These are phyloP conservation scores for Camptophora hylomeconis DNA, from an alignment of 2,329 filamentous ascomycete species.

Conservation along the genomic window DNA sequence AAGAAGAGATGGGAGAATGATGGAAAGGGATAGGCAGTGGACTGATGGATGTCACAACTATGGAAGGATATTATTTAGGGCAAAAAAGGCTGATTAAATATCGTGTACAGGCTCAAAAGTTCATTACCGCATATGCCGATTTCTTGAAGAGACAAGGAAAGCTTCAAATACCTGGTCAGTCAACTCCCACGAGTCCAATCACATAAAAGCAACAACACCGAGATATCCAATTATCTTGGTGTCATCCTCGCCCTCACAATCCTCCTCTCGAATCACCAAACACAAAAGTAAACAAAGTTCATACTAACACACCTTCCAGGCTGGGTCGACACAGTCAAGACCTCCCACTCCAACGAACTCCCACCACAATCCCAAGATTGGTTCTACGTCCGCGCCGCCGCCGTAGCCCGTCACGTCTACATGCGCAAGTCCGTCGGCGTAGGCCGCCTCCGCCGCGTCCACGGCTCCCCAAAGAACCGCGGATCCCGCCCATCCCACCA, in stretches of 20 bases:
- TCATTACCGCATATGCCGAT: conserved; percentile 54
- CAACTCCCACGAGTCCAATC: conserved; percentile 19
- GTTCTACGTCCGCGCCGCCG: conserved; percentile 79
- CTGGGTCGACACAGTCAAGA: conserved; percentile 99
- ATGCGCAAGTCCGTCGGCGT: conserved; percentile 98
- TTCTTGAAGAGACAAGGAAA: conserved; percentile 62
- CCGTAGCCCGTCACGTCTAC: conserved; percentile 97
- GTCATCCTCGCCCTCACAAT: too few relatives aligned
- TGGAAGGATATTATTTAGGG: not conserved
- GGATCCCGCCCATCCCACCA: conserved; percentile 84
- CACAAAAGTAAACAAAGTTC: not conserved
- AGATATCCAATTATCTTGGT: too few relatives aligned
- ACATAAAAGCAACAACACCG: conserved; percentile 21
- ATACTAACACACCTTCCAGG: conserved; percentile 36
- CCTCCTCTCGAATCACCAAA: too few relatives aligned
- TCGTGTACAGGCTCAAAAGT: conserved; percentile 46
- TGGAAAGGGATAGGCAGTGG: too few relatives aligned
- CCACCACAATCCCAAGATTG: conserved; percentile 97
- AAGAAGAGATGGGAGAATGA: conserved; percentile 3
- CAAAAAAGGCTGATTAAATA: conserved; percentile 8
- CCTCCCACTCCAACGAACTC: conserved; percentile 88
- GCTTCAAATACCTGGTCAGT: conserved; percentile 55
- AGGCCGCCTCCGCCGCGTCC: conserved; percentile 89
- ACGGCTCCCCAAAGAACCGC: conserved; percentile 96
- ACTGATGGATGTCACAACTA: not conserved